phyloP scores from a whole-genome alignment of 2,329 filamentous ascomycete species.

The Alternaria hordeiaustralica region DNA sequence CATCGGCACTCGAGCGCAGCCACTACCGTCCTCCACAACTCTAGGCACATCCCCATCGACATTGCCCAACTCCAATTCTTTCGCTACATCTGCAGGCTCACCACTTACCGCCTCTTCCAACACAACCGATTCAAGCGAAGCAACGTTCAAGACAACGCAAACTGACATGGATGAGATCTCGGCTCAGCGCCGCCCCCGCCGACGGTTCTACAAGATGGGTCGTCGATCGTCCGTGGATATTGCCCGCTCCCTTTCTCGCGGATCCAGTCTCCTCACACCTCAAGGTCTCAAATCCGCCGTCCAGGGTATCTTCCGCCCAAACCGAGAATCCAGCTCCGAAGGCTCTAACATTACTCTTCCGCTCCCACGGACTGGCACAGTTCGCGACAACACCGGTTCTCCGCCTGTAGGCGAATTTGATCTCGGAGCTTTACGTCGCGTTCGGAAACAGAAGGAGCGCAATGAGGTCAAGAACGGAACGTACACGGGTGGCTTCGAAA shows the following conservation, averaged over 20 bases:
- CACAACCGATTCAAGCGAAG: slow-evolving; percentile 28
- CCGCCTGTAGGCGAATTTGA: slow-evolving; percentile 33
- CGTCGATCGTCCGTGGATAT: slow-evolving; percentile 31
- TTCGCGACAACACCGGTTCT: slow-evolving; percentile 19
- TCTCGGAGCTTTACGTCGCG: slow-evolving; percentile 31
- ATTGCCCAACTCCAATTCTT: slow-evolving; percentile 12
- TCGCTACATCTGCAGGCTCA: slow-evolving; percentile 15
- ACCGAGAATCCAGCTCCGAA: slow-evolving; percentile 38
- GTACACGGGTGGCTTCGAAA: slow-evolving; percentile 23
- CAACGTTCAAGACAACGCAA: slow-evolving; percentile 43
- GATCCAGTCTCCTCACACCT: slow-evolving; percentile 24
- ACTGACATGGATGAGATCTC: slow-evolving; percentile 35
- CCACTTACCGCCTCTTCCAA: slow-evolving; percentile 21
- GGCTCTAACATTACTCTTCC: slow-evolving; percentile 45
- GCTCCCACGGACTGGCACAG: slow-evolving; percentile 33
- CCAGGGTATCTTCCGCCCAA: slow-evolving; percentile 36
- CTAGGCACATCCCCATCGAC: slow-evolving; percentile 10
- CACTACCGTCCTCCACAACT: not conserved
- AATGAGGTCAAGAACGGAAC: slow-evolving; percentile 29
- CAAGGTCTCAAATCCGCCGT: slow-evolving; percentile 38
- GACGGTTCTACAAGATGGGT: slow-evolving; percentile 40
- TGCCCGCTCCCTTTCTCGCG: slow-evolving; percentile 20
- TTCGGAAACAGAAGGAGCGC: slow-evolving; percentile 34
- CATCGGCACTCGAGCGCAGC: slow-evolving; percentile 32
- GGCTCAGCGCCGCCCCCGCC: slow-evolving; percentile 28